phyloP scores from a whole-genome alignment of 768 basidiomycete species.

The Fomitopsis serialis region DNA sequence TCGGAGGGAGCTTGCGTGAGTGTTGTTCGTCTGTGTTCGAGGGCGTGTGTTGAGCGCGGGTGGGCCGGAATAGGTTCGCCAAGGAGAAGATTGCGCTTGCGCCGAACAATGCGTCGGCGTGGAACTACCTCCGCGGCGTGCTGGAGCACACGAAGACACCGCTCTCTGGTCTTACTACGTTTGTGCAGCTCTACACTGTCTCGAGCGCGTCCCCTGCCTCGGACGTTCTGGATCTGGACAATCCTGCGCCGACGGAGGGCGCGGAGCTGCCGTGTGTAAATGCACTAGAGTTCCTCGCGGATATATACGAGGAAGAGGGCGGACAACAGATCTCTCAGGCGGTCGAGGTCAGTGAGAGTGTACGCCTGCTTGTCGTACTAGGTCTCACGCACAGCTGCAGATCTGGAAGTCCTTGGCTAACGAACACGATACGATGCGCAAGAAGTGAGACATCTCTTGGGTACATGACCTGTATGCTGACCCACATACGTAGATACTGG shows the following conservation, averaged over 20 bases:
- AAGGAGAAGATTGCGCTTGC: slow-evolving; percentile 80
- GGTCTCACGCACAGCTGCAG: slow-evolving; percentile 37
- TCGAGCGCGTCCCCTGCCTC: slow-evolving; percentile 14
- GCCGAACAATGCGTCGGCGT: slow-evolving; percentile 91
- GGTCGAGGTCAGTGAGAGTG: slow-evolving; percentile 21
- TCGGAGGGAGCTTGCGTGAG: slow-evolving; percentile 73
- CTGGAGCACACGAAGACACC: slow-evolving; percentile 58
- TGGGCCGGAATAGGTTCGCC: slow-evolving; percentile 51
- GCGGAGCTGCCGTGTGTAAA: slow-evolving; percentile 73
- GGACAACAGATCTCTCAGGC: slow-evolving; percentile 38
- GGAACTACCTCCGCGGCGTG: slow-evolving; percentile 95
- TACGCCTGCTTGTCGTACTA: too few relatives aligned
- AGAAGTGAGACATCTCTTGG: slow-evolving; percentile 44
- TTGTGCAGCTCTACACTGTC: slow-evolving; percentile 62
- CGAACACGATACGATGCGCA: slow-evolving; percentile 69
- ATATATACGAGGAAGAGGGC: slow-evolving; percentile 60
- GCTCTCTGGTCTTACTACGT: slow-evolving; percentile 47
- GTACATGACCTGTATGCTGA: not conserved
- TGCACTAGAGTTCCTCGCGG: slow-evolving; percentile 85
- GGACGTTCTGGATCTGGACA: slow-evolving; percentile 65
- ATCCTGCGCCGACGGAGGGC: slow-evolving; percentile 56
- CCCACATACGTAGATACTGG: slow-evolving; percentile 54
- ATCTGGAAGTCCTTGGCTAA: slow-evolving; percentile 67
- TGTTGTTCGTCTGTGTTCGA: slow-evolving; percentile 10
- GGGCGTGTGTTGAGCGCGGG: not conserved